Conservation (phyloP, 306 rosid species). For the Cicer bijugum region DNA sequence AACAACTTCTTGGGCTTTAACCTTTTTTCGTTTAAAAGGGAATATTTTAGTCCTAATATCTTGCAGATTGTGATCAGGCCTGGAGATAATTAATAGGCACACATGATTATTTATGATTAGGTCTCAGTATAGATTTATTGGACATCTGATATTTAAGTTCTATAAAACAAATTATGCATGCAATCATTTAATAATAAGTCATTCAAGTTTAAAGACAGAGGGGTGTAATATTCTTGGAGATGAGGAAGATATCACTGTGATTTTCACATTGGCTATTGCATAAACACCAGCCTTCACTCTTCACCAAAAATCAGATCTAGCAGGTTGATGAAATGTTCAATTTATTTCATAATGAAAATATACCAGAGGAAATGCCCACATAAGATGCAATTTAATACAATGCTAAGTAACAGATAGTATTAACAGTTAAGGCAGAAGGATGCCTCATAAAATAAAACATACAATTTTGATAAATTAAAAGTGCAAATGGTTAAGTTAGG, state of each 20-base stretch:
- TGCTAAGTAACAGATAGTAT: slow-evolving; percentile 17
- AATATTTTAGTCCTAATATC: slow-evolving; percentile 87
- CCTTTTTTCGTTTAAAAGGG: slow-evolving; percentile 69
- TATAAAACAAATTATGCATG: slow-evolving; percentile 18
- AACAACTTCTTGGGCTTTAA: slow-evolving; percentile 63
- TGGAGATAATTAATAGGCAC: slow-evolving; percentile 50
- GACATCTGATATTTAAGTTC: slow-evolving; percentile 5
- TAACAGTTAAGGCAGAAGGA: background rate
- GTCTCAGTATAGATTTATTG: slow-evolving; percentile 21
- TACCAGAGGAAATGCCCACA: slow-evolving; percentile 21
- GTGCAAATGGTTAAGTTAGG: slow-evolving; percentile 15
- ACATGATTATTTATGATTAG: slow-evolving; percentile 30
- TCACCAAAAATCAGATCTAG: slow-evolving; percentile 21
- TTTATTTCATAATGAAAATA: slow-evolving; percentile 4
- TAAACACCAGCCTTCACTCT: slow-evolving; percentile 22
- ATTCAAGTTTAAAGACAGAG: slow-evolving; percentile 31
- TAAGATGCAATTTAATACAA: slow-evolving; percentile 20
- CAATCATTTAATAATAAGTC: slow-evolving; percentile 19
- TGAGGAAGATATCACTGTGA: slow-evolving; percentile 22
- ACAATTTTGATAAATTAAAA: background rate
- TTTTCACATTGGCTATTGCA: slow-evolving; percentile 26
- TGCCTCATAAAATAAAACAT: background rate
- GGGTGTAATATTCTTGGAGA: slow-evolving; percentile 23
- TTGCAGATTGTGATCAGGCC: slow-evolving; percentile 99
- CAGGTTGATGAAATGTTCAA: background rate